Evolutionary conservation across 805 yeast species (phyloP), one percentile per base, ranked within the genome.

Genomic region (Schwanniomyces occidentalis): DNA sequence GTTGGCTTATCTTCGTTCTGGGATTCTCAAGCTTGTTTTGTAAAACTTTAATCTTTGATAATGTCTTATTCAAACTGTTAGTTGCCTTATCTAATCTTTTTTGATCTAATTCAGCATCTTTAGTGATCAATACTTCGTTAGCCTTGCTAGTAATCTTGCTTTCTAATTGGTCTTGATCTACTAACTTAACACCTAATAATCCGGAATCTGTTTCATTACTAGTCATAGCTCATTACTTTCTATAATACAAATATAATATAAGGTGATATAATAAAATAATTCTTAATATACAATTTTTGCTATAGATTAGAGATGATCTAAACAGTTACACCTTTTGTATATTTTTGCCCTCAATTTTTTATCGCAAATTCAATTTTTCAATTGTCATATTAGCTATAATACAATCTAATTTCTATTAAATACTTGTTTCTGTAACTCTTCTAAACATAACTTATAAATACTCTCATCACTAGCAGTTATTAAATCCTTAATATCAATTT

Each of bases 131-230:
- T 3, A 76, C 77, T 35, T 66, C 64, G 41, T 80, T 79, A 0
- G 96, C 95, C 58, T 76, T 66, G 21, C 69, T 66, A 12, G 88
- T 87, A 21, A 91, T 81, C 37, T 75, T 67, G 30, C 76, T 63
- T 51, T 90, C 99, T n/a, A 91, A 59, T 6, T 81, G 80, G 34
- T 76, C 80, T 56, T 93, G 98, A 48, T 85, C 89, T 39, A 88
- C 79, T 3, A 87, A 65, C 48, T 69, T 69, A 18, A 85, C 60
- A 10, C 61, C 65, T 8, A 61, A 40, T 4, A 38, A 16, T 15
- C 48, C 54, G 7, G 53, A 35, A 12, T 45, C 52, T 13, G 27
- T 37, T 34, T 37, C 38, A 19, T 27, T 18, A 15, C 18, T 22
- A n/a, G 16, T 27, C 30, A 27, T 27, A n/a, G 18, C 22, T 17